Evolutionary conservation across 2,329 filamentous ascomycete genomes (phyloP).

Genomic region (Paradendryphiella salina): DNA sequence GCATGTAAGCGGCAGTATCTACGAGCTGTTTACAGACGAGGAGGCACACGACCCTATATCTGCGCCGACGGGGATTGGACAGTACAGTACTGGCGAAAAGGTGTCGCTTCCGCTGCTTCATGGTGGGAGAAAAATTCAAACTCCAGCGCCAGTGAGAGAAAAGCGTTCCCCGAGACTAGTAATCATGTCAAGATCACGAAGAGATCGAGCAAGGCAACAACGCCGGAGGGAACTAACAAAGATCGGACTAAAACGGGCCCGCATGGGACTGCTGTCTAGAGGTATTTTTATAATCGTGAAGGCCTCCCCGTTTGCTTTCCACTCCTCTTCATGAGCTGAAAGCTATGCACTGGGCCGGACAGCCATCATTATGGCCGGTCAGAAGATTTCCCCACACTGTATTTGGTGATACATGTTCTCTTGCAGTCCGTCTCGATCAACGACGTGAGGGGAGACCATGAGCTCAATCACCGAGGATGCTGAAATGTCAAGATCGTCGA

Average conservation of each 20-base stretch:
- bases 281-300: neutral
- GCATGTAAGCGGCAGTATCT: slow-evolving; percentile 18
- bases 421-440: too few relatives aligned
- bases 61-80: slow-evolving; percentile 32
- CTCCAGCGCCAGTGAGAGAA: neutral
- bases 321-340: slow-evolving; percentile 1
- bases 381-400: neutral
- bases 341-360: neutral
- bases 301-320: neutral
- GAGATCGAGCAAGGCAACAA: neutral
- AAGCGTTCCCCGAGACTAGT: slow-evolving; percentile 19
- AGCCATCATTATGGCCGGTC: neutral
- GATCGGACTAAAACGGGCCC: slow-evolving; percentile 12
- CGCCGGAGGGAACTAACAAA: neutral
- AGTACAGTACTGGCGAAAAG: slow-evolving; percentile 28
- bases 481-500: neutral
- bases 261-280: slow-evolving; percentile 10
- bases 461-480: too few relatives aligned
- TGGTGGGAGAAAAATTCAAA: slow-evolving; percentile 23
- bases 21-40: slow-evolving; percentile 16
- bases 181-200: slow-evolving; percentile 29
- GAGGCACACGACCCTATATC: slow-evolving; percentile 23
- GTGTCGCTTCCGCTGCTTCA: slow-evolving; percentile 9
- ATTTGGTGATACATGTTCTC: neutral
- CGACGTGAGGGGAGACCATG: too few relatives aligned